These are phyloP conservation scores for Micractinium conductrix DNA, from an alignment of 139 green algal species.

Conservation along the genomic window DNA sequence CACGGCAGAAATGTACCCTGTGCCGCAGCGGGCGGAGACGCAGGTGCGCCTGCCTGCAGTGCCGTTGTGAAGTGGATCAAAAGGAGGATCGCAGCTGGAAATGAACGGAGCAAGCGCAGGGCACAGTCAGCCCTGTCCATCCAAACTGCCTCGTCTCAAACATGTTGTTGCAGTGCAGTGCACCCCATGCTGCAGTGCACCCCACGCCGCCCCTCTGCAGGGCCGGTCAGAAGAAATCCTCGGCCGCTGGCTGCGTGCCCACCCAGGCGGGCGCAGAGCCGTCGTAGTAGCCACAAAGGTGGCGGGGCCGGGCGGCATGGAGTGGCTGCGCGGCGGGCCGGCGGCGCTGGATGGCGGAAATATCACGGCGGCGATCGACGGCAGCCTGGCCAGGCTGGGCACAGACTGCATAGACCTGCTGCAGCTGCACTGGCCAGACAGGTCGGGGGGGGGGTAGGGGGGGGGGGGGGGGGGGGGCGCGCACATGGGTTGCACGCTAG, in stretches of 20 bases:
- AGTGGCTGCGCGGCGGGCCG: conserved; percentile 83
- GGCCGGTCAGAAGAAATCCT: conserved; percentile 70
- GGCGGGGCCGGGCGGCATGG: conserved; percentile 82
- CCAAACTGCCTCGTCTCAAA: too few species aligned
- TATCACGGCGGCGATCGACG: conserved; percentile 78
- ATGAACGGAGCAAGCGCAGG: too few species aligned
- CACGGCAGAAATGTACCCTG: conserved; percentile 89
- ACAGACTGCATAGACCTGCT: conserved; percentile 94
- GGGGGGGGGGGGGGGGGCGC: too few species aligned
- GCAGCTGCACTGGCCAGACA: conserved; percentile 93
- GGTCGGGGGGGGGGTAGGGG: too few species aligned
- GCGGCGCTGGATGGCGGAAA: conserved; percentile 59
- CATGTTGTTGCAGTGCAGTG: too few species aligned
- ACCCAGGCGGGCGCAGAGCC: conserved; percentile 31
- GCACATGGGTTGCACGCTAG: too few species aligned
- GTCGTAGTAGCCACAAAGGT: conserved; percentile 80
- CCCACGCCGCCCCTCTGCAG: not conserved
- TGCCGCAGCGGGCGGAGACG: conserved; percentile 76
- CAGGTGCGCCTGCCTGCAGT: conserved; percentile 11
- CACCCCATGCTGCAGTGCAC: too few species aligned
- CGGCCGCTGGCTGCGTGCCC: conserved; percentile 56
- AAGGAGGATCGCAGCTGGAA: too few species aligned
- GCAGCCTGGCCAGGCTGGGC: conserved; percentile 74
- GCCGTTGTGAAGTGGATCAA: too few species aligned
- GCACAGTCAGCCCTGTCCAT: too few species aligned